These are phyloP conservation scores for Fusarium sp. DNA, from an alignment of 2,329 filamentous ascomycete species.

Conservation along the genomic window DNA sequence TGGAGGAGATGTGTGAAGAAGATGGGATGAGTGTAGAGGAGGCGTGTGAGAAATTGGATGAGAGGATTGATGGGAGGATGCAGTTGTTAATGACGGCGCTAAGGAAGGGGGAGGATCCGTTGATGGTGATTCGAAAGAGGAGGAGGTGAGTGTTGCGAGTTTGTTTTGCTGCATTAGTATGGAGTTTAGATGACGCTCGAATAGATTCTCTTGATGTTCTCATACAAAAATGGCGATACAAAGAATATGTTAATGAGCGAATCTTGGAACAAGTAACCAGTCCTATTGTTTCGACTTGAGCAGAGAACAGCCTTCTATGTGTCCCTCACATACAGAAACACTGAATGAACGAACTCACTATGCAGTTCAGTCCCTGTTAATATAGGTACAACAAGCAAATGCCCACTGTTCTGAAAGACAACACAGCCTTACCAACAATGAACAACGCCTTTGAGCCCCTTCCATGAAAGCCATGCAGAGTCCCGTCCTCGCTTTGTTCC, in stretches of 20 bases:
- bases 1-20: constrained; percentile 37
- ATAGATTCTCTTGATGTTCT: not conserved
- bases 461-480: not conserved
- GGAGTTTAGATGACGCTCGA: not conserved
- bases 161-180: not conserved
- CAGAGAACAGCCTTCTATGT: not conserved
- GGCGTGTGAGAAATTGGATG: constrained; percentile 37
- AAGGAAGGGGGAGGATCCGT: constrained; percentile 41
- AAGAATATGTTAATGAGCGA: not conserved
- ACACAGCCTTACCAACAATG: not conserved
- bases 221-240: not conserved
- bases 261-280: not conserved
- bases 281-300: not conserved
- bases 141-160: not conserved
- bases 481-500: constrained; percentile 10
- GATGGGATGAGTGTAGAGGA: constrained; percentile 4
- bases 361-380: not conserved
- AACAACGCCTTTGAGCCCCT: constrained; percentile 9
- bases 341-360: not conserved
- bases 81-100: constrained; percentile 41
- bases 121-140: constrained; percentile 32
- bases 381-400: not conserved
- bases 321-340: not conserved
- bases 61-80: constrained; percentile 45
- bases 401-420: not conserved